Conservation (phyloP, 495 filamentous ascomycete species). For the Sordaria brevicollis region DNA sequence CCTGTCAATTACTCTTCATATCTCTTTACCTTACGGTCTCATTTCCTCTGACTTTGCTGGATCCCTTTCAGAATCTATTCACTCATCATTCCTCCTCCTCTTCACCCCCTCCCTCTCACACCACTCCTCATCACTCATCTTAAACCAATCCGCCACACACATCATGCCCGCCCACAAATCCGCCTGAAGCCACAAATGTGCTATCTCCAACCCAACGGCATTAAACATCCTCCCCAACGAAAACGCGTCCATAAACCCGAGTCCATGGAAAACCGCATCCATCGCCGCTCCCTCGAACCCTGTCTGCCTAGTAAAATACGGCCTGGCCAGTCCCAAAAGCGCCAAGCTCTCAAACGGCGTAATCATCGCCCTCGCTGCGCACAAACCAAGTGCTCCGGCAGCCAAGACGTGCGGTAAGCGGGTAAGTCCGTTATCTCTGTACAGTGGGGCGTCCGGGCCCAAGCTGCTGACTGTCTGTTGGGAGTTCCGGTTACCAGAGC, state of each 20-base stretch:
- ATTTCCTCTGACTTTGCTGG: neutral
- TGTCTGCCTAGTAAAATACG: conserved; percentile 7
- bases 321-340: conserved; percentile 19
- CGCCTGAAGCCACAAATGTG: conserved; percentile 19
- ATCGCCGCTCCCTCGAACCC: conserved; percentile 9
- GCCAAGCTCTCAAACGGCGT: conserved; percentile 21
- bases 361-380: conserved; percentile 19
- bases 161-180: conserved; percentile 24
- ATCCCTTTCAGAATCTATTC: neutral
- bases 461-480: neutral
- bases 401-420: conserved; percentile 25
- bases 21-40: neutral
- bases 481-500: neutral
- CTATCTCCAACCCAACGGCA: conserved; percentile 22
- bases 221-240: conserved; percentile 19
- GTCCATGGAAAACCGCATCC: conserved; percentile 15
- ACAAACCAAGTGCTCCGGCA: conserved; percentile 24
- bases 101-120: conserved; percentile 8
- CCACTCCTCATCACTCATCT: conserved; percentile 30
- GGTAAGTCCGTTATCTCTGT: conserved; percentile 28
- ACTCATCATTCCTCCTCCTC: neutral
- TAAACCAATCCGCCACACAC: conserved; percentile 16
- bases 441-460: conserved; percentile 13
- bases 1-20: neutral
- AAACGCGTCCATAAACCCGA: conserved; percentile 10